A percentile compares a stretch with the other conserved stretches of the same genome.
Evolutionary conservation across 2,329 filamentous ascomycete species (phyloP).

Genomic region (Plenodomus biglobosus): DNA sequence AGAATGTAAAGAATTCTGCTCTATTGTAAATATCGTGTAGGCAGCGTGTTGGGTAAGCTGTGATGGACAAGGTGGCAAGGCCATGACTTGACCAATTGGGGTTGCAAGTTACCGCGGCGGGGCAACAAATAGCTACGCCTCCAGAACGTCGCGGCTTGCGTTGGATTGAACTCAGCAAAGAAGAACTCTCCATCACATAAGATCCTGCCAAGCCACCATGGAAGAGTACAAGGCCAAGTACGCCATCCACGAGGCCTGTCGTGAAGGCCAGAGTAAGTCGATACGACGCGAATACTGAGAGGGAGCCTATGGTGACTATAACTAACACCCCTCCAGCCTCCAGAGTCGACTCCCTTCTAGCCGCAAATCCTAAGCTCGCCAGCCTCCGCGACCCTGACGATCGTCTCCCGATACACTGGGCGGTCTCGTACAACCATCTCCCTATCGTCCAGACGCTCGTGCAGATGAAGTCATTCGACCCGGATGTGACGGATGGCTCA

Average conservation of each 20-base stretch:
- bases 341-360: slow-evolving; percentile 73
- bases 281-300: slow-evolving; percentile 2
- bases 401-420: slow-evolving; percentile 92
- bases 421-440: slow-evolving; percentile 76
- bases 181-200: background rate
- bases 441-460: slow-evolving; percentile 74
- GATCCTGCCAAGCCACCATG: slow-evolving; percentile 5
- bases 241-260: slow-evolving; percentile 81
- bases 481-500: slow-evolving; percentile 76
- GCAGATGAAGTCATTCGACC: slow-evolving; percentile 73
- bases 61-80: too few relatives aligned
- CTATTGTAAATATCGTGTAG: too few relatives aligned
- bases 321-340: slow-evolving; percentile 64
- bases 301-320: slow-evolving; percentile 62
- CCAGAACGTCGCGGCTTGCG: too few relatives aligned
- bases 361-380: slow-evolving; percentile 77
- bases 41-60: too few relatives aligned
- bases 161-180: too few relatives aligned
- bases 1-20: too few relatives aligned
- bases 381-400: slow-evolving; percentile 78
- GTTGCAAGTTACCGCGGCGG: too few relatives aligned
- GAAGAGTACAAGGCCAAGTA: slow-evolving; percentile 60
- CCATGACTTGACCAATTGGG: too few relatives aligned
- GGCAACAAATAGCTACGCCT: too few relatives aligned
- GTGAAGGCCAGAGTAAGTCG: slow-evolving; percentile 75